Evolutionary conservation across 2,329 filamentous ascomycete genomes (phyloP).

Genomic region (Amylocarpus encephaloides): DNA sequence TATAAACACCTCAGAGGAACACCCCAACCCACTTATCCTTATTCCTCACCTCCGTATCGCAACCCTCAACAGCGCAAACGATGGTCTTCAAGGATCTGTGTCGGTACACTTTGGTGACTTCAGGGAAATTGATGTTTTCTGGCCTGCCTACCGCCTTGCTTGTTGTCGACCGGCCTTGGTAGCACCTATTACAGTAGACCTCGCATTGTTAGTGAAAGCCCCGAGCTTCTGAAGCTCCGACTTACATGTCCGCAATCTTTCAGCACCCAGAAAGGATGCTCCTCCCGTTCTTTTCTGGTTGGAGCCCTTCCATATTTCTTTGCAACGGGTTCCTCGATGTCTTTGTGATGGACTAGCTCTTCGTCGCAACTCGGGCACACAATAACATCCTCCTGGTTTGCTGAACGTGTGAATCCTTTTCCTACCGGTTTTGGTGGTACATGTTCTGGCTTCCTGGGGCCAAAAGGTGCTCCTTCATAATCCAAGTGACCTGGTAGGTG

Average conservation of each 20-base stretch:
- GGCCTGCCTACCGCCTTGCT: conserved; percentile 27
- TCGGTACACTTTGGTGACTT: conserved; percentile 32
- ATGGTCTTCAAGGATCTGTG: conserved; percentile 15
- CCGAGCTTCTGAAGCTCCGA: conserved; percentile 15
- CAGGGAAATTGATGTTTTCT: conserved; percentile 30
- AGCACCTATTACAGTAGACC: conserved; percentile 60
- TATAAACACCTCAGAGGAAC: conserved; percentile 34
- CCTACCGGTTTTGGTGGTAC: conserved; percentile 45
- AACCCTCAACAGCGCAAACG: conserved; percentile 51
- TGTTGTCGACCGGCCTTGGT: conserved; percentile 44
- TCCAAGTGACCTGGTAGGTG: conserved; percentile 26
- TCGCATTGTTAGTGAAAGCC: conserved; percentile 30
- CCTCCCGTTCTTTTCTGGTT: conserved; percentile 46
- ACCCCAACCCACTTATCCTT: conserved; percentile 58
- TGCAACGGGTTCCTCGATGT: conserved; percentile 31
- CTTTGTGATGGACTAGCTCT: conserved; percentile 67
- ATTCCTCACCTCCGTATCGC: conserved; percentile 44
- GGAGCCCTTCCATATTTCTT: conserved; percentile 41
- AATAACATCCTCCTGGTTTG: conserved; percentile 63
- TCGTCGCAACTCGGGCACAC: conserved; percentile 83
- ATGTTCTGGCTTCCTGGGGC: conserved; percentile 26
- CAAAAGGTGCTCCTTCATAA: conserved; percentile 21
- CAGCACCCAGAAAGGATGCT: conserved; percentile 87
- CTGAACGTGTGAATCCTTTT: conserved; percentile 75
- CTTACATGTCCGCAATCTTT: conserved; percentile 88